Evolutionary conservation across 345 rosid species (phyloP).

Genomic region (Citrus mangshanensis): DNA sequence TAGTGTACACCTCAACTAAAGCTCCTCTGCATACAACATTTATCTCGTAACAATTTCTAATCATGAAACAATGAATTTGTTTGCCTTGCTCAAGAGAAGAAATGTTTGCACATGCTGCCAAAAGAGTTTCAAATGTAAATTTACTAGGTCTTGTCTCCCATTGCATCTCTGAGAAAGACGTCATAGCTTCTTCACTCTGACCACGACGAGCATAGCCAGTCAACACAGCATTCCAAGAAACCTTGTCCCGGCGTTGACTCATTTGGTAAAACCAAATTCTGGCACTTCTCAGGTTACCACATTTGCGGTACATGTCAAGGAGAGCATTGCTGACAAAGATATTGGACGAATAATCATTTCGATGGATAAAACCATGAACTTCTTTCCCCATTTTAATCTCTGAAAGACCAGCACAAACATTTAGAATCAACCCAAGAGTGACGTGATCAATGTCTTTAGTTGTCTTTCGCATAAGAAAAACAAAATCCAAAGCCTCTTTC

Average conservation of each 20-base stretch:
- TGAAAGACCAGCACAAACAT: slow-evolving; percentile 60
- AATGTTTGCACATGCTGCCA: slow-evolving; percentile 74
- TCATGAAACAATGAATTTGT: slow-evolving; percentile 71
- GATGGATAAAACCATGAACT: slow-evolving; percentile 68
- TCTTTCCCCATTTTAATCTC: slow-evolving; percentile 76
- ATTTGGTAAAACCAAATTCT: slow-evolving; percentile 62
- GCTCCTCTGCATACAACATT: slow-evolving; percentile 65
- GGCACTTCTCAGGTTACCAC: slow-evolving; percentile 49
- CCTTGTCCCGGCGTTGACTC: slow-evolving; percentile 55
- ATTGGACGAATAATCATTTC: slow-evolving; percentile 46
- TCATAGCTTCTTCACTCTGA: slow-evolving; percentile 60
- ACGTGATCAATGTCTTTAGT: slow-evolving; percentile 53
- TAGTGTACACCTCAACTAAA: slow-evolving; percentile 72
- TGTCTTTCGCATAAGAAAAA: slow-evolving; percentile 42
- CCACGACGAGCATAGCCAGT: slow-evolving; percentile 58
- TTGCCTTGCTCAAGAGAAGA: slow-evolving; percentile 52
- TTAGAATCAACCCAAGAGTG: slow-evolving; percentile 58
- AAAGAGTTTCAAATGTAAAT: slow-evolving; percentile 61
- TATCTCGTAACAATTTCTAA: slow-evolving; percentile 55
- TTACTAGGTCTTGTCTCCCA: slow-evolving; percentile 58
- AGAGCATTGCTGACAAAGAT: slow-evolving; percentile 62
- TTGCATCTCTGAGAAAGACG: slow-evolving; percentile 61
- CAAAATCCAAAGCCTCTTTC: slow-evolving; percentile 65
- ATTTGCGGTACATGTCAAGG: slow-evolving; percentile 73
- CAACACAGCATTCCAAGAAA: slow-evolving; percentile 83